Percentiles rank a stretch among this genome's conserved stretches.
Evolutionary conservation across 2,329 filamentous ascomycete genomes (phyloP).

Genomic region (Xylogone sp.): DNA sequence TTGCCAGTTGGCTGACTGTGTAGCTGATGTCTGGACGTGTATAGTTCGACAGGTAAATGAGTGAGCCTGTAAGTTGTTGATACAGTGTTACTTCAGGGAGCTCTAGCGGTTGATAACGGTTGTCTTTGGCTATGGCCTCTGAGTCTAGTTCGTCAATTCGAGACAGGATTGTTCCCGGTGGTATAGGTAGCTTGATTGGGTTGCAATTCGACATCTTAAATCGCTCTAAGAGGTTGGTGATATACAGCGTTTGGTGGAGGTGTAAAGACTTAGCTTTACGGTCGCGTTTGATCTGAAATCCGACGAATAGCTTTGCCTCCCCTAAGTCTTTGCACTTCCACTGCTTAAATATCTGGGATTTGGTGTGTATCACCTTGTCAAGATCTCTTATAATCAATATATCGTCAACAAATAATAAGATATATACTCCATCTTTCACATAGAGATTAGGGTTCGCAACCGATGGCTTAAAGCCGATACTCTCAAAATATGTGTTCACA

Average conservation of each 20-base stretch:
- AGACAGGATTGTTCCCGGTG: not conserved
- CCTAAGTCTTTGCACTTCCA: conserved; percentile 2
- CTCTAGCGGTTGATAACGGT: not conserved
- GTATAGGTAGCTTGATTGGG: not conserved
- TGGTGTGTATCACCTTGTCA: not conserved
- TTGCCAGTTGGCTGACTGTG: not conserved
- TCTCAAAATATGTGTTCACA: not conserved
- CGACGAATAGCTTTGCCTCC: not conserved
- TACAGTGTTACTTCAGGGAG: not conserved
- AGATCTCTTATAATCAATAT: not conserved
- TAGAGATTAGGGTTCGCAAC: not conserved
- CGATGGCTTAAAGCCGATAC: not conserved
- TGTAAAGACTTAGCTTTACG: not conserved
- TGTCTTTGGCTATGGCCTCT: not conserved
- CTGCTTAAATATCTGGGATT: not conserved
- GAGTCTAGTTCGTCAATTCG: not conserved
- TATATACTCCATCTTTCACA: not conserved
- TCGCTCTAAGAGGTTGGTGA: not conserved
- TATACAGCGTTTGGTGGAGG: not conserved
- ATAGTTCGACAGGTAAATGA: not conserved
- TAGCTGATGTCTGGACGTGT: not conserved
- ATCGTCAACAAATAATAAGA: not conserved
- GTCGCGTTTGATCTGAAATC: not conserved
- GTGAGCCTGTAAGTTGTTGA: not conserved
- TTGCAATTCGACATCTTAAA: not conserved